These are phyloP conservation scores for Millerozyma acaciae DNA, from an alignment of 805 yeast genomes.

Conservation along the genomic window DNA sequence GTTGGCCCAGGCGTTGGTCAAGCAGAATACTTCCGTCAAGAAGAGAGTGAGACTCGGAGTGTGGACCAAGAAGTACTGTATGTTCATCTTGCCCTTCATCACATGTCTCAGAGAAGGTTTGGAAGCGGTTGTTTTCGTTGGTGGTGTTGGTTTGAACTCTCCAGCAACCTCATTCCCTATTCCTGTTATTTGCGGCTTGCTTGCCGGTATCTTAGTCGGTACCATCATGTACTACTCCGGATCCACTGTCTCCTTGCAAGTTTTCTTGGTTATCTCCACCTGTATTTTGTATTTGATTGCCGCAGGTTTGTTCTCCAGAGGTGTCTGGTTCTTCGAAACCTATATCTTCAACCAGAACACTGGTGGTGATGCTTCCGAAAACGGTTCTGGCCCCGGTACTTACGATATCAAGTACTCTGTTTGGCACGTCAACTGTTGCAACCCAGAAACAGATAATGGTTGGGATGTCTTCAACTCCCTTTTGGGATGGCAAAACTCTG, in stretches of 20 bases:
- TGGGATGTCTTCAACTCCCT: slow-evolving; percentile 96
- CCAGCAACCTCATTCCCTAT: slow-evolving; percentile 72
- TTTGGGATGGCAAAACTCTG: slow-evolving; percentile 96
- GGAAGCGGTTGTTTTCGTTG: slow-evolving; percentile 44
- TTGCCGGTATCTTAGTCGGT: slow-evolving; percentile 77
- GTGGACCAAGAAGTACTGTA: slow-evolving; percentile 62
- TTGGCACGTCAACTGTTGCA: slow-evolving; percentile 98
- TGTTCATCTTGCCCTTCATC: slow-evolving; percentile 86
- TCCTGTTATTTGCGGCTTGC: slow-evolving; percentile 84
- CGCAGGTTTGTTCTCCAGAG: slow-evolving; percentile 91
- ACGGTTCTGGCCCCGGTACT: slow-evolving; percentile 93
- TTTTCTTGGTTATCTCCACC: slow-evolving; percentile 84
- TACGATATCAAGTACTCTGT: slow-evolving; percentile 76
- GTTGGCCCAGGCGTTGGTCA: slow-evolving; percentile 79
- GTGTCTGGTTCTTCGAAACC: slow-evolving; percentile 83
- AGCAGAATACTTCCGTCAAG: slow-evolving; percentile 45
- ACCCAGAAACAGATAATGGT: slow-evolving; percentile 86
- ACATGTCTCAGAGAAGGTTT: slow-evolving; percentile 95
- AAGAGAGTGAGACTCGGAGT: slow-evolving; percentile 42
- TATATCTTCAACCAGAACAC: slow-evolving; percentile 58
- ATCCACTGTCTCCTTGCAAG: slow-evolving; percentile 74
- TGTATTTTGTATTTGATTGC: slow-evolving; percentile 84
- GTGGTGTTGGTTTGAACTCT: slow-evolving; percentile 38
- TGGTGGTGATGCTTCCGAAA: slow-evolving; percentile 95
- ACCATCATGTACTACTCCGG: slow-evolving; percentile 74